Evolutionary conservation across 768 basidiomycete species (phyloP).

Genomic region (Mycena floridula): DNA sequence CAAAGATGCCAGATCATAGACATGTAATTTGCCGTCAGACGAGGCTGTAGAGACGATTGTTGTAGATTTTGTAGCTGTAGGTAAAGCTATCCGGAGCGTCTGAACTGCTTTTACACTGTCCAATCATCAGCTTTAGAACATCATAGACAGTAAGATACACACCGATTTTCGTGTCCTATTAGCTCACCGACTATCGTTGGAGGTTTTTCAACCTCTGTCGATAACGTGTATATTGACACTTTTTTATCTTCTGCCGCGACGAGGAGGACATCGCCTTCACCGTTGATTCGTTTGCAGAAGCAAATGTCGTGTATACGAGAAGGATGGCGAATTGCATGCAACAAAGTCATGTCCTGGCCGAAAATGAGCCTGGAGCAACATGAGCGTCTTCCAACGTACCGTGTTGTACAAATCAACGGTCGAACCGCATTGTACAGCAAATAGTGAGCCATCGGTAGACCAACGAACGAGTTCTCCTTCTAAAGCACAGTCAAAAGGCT

Average conservation of each 20-base stretch:
- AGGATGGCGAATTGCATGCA: slow-evolving; percentile 68
- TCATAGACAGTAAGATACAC: slow-evolving; percentile 15
- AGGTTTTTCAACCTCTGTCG: slow-evolving; percentile 31
- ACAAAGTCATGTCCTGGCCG: slow-evolving; percentile 67
- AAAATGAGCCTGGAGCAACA: background rate
- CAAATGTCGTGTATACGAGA: slow-evolving; percentile 81
- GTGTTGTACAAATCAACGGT: slow-evolving; percentile 81
- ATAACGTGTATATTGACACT: slow-evolving; percentile 68
- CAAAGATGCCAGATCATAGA: slow-evolving; percentile 63
- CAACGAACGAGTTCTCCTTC: slow-evolving; percentile 94
- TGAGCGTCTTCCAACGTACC: slow-evolving; percentile 32
- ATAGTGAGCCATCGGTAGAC: slow-evolving; percentile 70
- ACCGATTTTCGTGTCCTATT: slow-evolving; percentile 87
- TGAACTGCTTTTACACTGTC: slow-evolving; percentile 77
- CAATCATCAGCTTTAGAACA: slow-evolving; percentile 1
- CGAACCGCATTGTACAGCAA: slow-evolving; percentile 73
- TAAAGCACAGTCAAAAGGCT: slow-evolving; percentile 2
- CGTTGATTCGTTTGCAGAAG: slow-evolving; percentile 60
- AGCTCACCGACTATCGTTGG: slow-evolving; percentile 66
- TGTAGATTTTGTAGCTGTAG: slow-evolving; percentile 35
- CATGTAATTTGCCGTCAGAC: slow-evolving; percentile 80
- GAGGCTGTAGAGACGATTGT: slow-evolving; percentile 74
- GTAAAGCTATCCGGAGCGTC: slow-evolving; percentile 56
- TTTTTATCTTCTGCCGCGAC: slow-evolving; percentile 90
- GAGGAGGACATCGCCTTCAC: slow-evolving; percentile 63